Base-by-base conservation (phyloP, 106 monocot genomes). In the Narthecium ossifragum region DNA sequence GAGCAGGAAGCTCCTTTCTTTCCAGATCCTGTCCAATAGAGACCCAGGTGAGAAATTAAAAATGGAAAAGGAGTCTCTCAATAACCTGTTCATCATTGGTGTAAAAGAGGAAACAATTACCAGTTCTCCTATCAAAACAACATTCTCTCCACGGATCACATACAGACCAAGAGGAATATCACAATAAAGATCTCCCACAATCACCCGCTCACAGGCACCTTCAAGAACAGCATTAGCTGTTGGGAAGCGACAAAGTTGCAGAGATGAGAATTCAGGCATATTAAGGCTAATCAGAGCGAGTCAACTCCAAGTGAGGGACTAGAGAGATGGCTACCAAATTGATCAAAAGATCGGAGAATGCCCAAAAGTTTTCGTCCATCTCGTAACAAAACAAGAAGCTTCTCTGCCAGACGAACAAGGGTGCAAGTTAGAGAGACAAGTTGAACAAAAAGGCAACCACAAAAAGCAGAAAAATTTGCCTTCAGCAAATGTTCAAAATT, bases 221-320 rank as follows among this genome's bases (percentile, higher is more conserved):
- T 90, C 84, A 73, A 98, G 75, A 78, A 98, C 96, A 61, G 81
- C 86, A 87, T 98, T 98, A 66, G 96, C 96, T 98, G 72, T 55
- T 11, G 34, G 57, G 51, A 33, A 31, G 41, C 22, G 25, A 61
- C 31, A 27, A 38, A 54, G 26, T 17, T 20, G 8, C 14, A 30
- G 28, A 47, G 5, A 67, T 57, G 25, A 58, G 34, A 0, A 23
- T 43, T 31, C 20, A 31, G 30, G 43, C 9, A 29, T 0, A 26
- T 17, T 13, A 43, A 43, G 43, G 43, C 0, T 4, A 43, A 1
- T 21, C 2, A 25, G 23, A 67, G 10, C 31, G 30, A 37, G 14
- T 20, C 24, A 53, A 21, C 38, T 39, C n/a, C n/a, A n/a, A n/a
- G n/a, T n/a, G n/a, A n/a, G n/a, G n/a, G n/a, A n/a, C n/a, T n/a